Percentiles rank a stretch among this genome's conserved stretches.
Evolutionary conservation across 805 yeast species (phyloP).

Genomic region (Zygoascus bituminiphila): DNA sequence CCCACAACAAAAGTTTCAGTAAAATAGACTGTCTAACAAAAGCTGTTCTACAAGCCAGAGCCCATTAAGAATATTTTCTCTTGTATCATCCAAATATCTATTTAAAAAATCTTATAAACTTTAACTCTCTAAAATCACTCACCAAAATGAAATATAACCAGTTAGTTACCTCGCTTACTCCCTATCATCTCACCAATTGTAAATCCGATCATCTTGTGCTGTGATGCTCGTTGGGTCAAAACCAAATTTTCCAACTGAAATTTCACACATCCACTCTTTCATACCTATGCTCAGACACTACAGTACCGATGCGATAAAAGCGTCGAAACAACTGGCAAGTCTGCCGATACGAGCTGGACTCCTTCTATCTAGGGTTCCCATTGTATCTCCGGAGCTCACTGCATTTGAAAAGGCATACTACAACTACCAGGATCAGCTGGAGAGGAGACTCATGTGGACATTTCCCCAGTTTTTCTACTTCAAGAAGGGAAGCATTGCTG

Average conservation of each 20-base stretch:
- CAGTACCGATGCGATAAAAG: conserved; percentile 2
- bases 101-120: too few relatives aligned
- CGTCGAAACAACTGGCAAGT: conserved; percentile 2
- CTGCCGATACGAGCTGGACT: conserved; percentile 31
- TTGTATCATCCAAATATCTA: too few relatives aligned
- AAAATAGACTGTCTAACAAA: too few relatives aligned
- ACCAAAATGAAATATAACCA: too few relatives aligned
- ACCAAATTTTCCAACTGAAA: background rate
- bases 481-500: conserved; percentile 82
- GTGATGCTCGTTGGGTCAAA: too few relatives aligned
- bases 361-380: conserved; percentile 72
- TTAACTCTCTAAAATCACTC: too few relatives aligned
- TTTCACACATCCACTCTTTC: background rate
- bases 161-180: too few relatives aligned
- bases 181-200: too few relatives aligned
- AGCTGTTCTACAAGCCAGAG: too few relatives aligned
- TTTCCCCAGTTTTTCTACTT: conserved; percentile 91
- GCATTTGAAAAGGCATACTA: conserved; percentile 69
- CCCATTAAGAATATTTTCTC: too few relatives aligned
- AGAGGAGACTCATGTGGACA: conserved; percentile 92
- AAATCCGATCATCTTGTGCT: too few relatives aligned
- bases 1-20: too few relatives aligned
- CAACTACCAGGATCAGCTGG: conserved; percentile 76
- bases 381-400: conserved; percentile 69
- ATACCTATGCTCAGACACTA: background rate